phyloP scores from a whole-genome alignment of 1,139 yeast genomes.

The Sugiyamaella grinbergsii region DNA sequence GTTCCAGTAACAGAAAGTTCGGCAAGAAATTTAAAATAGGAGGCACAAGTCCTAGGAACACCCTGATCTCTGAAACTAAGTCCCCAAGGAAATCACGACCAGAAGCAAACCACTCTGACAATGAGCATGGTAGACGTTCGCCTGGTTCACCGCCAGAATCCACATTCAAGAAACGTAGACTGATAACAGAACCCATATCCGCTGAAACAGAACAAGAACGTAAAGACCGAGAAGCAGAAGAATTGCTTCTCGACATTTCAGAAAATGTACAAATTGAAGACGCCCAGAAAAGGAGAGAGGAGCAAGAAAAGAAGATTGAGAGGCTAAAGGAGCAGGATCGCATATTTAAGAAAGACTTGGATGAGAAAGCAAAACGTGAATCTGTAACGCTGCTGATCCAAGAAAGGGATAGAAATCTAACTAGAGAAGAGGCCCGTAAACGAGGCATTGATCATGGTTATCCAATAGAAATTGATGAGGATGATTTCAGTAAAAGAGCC shows the following conservation, averaged over 20 bases:
- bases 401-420: slow-evolving; percentile 1
- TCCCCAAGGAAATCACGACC: neutral
- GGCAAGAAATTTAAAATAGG: neutral
- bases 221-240: slow-evolving; percentile 5
- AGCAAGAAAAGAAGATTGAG: neutral
- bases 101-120: neutral
- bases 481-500: slow-evolving; percentile 3
- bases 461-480: slow-evolving; percentile 12
- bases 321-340: neutral
- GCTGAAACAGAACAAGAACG: neutral
- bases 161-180: neutral
- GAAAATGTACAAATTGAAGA: slow-evolving; percentile 3
- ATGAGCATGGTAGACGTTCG: too few relatives aligned
- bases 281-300: neutral
- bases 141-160: too few relatives aligned
- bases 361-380: neutral
- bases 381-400: neutral
- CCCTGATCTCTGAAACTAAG: neutral
- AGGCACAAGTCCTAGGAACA: neutral
- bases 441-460: slow-evolving; percentile 3
- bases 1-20: neutral
- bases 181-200: neutral
- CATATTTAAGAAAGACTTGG: neutral
- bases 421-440: neutral
- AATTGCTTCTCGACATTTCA: neutral